These are phyloP conservation scores for Lithohypha guttulata DNA, from an alignment of 2,329 filamentous ascomycete species.

Conservation along the genomic window DNA sequence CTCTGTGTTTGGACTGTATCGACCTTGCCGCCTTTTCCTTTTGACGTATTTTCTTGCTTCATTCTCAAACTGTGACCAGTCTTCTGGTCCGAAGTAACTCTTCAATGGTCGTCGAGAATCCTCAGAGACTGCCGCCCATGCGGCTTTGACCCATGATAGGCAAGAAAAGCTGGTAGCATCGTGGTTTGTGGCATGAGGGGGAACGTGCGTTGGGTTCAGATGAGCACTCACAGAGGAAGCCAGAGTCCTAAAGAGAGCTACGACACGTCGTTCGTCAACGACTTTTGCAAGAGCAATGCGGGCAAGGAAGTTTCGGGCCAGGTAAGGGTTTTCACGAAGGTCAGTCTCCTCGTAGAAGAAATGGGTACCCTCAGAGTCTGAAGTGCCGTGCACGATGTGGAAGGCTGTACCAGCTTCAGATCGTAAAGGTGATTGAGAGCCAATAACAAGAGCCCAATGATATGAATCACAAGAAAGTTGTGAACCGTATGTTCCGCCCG, in stretches of 20 bases:
- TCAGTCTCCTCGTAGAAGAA: conserved; percentile 21
- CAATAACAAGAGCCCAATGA: conserved; percentile 19
- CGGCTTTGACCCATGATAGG: conserved; percentile 19
- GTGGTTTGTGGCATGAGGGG: background rate
- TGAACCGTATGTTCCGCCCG: conserved; percentile 14
- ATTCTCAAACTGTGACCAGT: conserved; percentile 18
- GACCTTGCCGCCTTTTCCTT: conserved; percentile 16
- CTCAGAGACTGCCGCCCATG: conserved; percentile 13
- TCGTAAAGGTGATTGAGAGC: conserved; percentile 13
- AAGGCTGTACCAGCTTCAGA: conserved; percentile 16
- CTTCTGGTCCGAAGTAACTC: conserved; percentile 16
- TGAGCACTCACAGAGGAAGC: conserved; percentile 1
- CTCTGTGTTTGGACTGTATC: conserved; percentile 11
- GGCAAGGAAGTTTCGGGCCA: conserved; percentile 13
- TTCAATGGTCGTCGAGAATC: conserved; percentile 14
- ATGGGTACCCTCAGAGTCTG: conserved; percentile 7
- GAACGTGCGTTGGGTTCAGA: background rate
- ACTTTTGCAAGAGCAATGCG: conserved; percentile 20
- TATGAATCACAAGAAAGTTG: conserved; percentile 19
- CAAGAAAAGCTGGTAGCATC: conserved; percentile 10
- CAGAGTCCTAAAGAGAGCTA: conserved; percentile 14
- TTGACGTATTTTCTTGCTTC: conserved; percentile 20
- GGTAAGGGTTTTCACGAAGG: conserved; percentile 10
- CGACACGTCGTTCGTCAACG: conserved; percentile 15
- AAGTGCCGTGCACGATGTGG: conserved; percentile 15